Evolutionary conservation across 768 basidiomycete species (phyloP).

Genomic region (Boletus pseudopeckii): DNA sequence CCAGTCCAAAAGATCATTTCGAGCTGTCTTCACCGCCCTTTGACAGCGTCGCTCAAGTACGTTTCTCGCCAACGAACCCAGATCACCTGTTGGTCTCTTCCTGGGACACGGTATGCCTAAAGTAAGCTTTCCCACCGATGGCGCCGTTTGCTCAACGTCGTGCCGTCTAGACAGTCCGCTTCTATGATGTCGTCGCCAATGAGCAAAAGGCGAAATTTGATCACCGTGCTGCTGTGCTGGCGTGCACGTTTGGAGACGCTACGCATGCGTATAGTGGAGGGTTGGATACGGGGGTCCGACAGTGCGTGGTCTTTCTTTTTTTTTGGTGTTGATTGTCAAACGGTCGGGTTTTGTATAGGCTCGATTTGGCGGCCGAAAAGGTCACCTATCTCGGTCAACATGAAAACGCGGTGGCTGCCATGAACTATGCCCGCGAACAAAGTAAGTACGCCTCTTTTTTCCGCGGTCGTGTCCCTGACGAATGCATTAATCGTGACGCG

Average conservation of each 20-base stretch:
- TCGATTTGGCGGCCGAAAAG: slow-evolving; percentile 74
- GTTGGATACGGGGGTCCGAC: slow-evolving; percentile 76
- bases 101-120: slow-evolving; percentile 72
- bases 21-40: slow-evolving; percentile 69
- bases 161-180: slow-evolving; percentile 52
- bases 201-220: slow-evolving; percentile 80
- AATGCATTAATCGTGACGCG: neutral
- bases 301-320: slow-evolving; percentile 41
- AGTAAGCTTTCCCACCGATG: neutral
- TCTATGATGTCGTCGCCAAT: slow-evolving; percentile 53
- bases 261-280: slow-evolving; percentile 81
- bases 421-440: slow-evolving; percentile 63
- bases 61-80: slow-evolving; percentile 78
- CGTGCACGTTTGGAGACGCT: slow-evolving; percentile 68
- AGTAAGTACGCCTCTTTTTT: slow-evolving; percentile 56
- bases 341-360: too few species aligned
- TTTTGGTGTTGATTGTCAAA: neutral
- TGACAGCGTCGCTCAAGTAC: slow-evolving; percentile 78
- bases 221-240: slow-evolving; percentile 86
- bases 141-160: slow-evolving; percentile 29
- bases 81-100: slow-evolving; percentile 78
- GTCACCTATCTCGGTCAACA: slow-evolving; percentile 77
- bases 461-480: neutral
- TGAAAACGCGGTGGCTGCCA: slow-evolving; percentile 71
- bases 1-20: slow-evolving; percentile 28